Evolutionary conservation across 2,329 filamentous ascomycete species (phyloP).

Genomic region (Malbranchea cinnamomea): DNA sequence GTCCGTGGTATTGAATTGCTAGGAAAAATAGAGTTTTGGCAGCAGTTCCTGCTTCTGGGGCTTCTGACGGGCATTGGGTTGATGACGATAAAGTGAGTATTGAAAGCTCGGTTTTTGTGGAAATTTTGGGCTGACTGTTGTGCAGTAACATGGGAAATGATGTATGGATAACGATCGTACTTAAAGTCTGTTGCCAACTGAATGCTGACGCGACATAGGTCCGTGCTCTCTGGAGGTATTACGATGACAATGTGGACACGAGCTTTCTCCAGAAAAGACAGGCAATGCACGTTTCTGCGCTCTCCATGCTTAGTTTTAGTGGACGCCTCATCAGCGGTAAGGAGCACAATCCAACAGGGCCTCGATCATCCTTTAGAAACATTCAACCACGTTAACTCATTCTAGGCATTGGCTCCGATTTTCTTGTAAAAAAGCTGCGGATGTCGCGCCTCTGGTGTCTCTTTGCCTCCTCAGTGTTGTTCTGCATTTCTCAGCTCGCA

Average conservation of each 20-base stretch:
- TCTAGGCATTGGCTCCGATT: conserved; percentile 72
- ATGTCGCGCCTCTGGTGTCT: conserved; percentile 87
- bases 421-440: conserved; percentile 66
- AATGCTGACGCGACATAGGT: conserved; percentile 21
- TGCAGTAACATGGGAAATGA: conserved; percentile 85
- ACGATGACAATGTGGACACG: conserved; percentile 55
- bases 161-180: conserved; percentile 26
- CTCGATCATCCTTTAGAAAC: conserved; percentile 11
- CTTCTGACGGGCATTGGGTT: conserved; percentile 85
- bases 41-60: conserved; percentile 73
- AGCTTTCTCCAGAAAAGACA: conserved; percentile 68
- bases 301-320: conserved; percentile 76
- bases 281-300: conserved; percentile 80
- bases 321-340: conserved; percentile 65
- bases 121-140: conserved; percentile 16
- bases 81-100: conserved; percentile 92
- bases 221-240: conserved; percentile 77
- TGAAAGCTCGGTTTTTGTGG: background rate
- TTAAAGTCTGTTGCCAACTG: background rate
- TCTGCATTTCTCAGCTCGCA: conserved; percentile 62
- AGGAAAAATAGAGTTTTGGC: conserved; percentile 68
- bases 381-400: conserved; percentile 6
- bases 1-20: conserved; percentile 71
- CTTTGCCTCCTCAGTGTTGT: conserved; percentile 60
- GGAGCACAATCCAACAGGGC: conserved; percentile 14